Conservation (phyloP, 2,329 filamentous ascomycete species). For the Xylaria sp. region DNA sequence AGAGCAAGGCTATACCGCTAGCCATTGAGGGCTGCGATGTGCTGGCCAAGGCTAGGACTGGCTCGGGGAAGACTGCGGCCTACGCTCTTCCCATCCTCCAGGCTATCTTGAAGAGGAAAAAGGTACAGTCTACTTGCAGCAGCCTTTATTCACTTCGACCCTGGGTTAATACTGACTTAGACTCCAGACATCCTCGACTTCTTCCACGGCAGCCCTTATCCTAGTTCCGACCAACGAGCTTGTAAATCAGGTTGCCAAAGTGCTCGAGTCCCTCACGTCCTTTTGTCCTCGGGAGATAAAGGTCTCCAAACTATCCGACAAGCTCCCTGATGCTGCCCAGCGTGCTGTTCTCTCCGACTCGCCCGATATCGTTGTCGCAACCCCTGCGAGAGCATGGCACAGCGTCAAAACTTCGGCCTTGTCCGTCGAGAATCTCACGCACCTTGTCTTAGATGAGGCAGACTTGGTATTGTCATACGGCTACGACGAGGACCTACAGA, state of each 20-base stretch:
- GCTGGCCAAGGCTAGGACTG: constrained; percentile 88
- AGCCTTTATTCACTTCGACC: neutral
- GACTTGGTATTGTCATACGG: constrained; percentile 93
- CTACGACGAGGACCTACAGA: constrained; percentile 86
- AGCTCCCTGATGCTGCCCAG: constrained; percentile 86
- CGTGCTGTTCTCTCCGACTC: constrained; percentile 81
- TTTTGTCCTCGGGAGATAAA: constrained; percentile 86
- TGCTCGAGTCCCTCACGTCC: constrained; percentile 73
- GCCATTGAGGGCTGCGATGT: constrained; percentile 88
- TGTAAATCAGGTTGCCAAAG: constrained; percentile 84
- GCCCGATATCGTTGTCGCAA: constrained; percentile 89
- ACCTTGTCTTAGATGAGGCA: constrained; percentile 90
- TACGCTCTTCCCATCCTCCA: constrained; percentile 91
- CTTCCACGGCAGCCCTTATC: constrained; percentile 74
- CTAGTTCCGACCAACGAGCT: constrained; percentile 94
- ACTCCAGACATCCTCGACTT: constrained; percentile 50
- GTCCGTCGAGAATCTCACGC: constrained; percentile 69
- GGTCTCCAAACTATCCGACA: constrained; percentile 84
- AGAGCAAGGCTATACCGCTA: constrained; percentile 84
- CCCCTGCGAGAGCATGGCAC: constrained; percentile 79
- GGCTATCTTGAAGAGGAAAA: constrained; percentile 77
- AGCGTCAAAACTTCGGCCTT: constrained; percentile 76
- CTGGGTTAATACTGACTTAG: constrained; percentile 7
- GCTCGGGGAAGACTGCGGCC: constrained; percentile 96
- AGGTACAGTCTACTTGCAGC: constrained; percentile 46